These are phyloP conservation scores for Talaromyces marneffei DNA, from an alignment of 2,329 filamentous ascomycete species.

Conservation along the genomic window DNA sequence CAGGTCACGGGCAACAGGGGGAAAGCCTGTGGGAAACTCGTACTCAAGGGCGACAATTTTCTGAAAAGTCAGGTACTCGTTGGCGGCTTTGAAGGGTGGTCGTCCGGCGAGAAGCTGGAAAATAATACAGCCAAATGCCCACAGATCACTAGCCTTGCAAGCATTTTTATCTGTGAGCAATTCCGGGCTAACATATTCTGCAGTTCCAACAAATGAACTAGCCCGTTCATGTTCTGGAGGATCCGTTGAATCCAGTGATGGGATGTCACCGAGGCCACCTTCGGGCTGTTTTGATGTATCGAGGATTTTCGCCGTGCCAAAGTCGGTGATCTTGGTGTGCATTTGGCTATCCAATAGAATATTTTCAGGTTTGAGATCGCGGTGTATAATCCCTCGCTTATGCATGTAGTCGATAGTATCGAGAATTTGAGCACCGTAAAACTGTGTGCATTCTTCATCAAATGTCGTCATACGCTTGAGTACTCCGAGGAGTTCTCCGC, in stretches of 20 bases:
- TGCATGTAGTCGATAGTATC: conserved; percentile 99
- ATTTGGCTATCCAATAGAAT: conserved; percentile 91
- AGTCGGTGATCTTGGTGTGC: conserved; percentile 98
- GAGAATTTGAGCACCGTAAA: conserved; percentile 92
- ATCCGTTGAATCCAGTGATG: conserved; percentile 46
- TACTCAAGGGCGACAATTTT: conserved; percentile 96
- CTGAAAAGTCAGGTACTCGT: conserved; percentile 96
- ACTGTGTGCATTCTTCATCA: conserved; percentile 86
- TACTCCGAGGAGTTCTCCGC: conserved; percentile 85
- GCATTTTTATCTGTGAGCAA: conserved; percentile 94
- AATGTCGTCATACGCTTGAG: conserved; percentile 93
- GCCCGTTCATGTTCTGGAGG: conserved; percentile 64
- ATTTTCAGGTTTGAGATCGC: conserved; percentile 95
- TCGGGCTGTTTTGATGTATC: conserved; percentile 48
- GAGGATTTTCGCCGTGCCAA: conserved; percentile 94
- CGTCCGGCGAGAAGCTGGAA: conserved; percentile 94
- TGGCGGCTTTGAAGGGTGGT: conserved; percentile 91
- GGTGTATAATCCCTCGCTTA: conserved; percentile 87
- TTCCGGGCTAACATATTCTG: conserved; percentile 96
- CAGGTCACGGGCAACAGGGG: conserved; percentile 75
- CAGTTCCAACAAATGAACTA: conserved; percentile 93
- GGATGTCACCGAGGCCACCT: conserved; percentile 42
- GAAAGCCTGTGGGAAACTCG: conserved; percentile 85
- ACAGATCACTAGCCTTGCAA: conserved; percentile 94
- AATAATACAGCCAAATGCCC: conserved; percentile 97